A percentile compares a stretch with the other conserved stretches of the same genome.
Evolutionary conservation across 345 rosid species (phyloP).

Genomic region (Eucalyptus melliodora): DNA sequence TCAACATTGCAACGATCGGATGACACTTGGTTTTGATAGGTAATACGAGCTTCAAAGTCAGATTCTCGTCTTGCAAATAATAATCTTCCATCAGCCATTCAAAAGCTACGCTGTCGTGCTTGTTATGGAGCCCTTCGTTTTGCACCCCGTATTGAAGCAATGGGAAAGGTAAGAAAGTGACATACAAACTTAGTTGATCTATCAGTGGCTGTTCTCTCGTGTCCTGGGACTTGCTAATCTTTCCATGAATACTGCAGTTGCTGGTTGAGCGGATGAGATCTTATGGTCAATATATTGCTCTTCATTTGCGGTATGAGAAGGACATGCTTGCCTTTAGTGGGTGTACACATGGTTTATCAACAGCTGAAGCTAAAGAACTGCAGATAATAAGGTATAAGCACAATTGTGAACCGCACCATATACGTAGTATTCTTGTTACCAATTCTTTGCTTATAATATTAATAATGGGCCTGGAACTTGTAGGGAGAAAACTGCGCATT

Average conservation of each 20-base stretch:
- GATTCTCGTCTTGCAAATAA: constrained; percentile 16
- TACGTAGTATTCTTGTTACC: background rate
- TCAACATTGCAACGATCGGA: background rate
- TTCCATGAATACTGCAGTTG: background rate
- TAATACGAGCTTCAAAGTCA: constrained; percentile 3
- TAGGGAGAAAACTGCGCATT: constrained; percentile 10
- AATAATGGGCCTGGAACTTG: constrained; percentile 1
- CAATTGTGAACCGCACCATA: background rate
- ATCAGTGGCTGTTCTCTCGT: background rate
- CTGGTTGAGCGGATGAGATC: constrained; percentile 4
- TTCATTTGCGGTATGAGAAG: constrained; percentile 21
- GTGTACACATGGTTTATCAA: constrained; percentile 7
- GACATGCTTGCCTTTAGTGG: constrained; percentile 19
- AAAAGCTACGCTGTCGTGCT: constrained; percentile 14
- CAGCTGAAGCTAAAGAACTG: constrained; percentile 2
- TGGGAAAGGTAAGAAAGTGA: background rate
- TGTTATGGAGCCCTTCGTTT: constrained; percentile 9
- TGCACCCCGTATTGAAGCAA: constrained; percentile 2
- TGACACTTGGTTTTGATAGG: background rate
- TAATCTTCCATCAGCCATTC: constrained; percentile 6
- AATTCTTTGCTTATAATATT: background rate
- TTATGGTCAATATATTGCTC: constrained; percentile 6
- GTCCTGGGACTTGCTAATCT: background rate
- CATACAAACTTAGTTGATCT: background rate
- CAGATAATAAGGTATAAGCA: constrained; percentile 4